Evolutionary conservation across 1,284 basidiomycete genomes (phyloP).

Genomic region (Rhodotorula mucilaginosa): DNA sequence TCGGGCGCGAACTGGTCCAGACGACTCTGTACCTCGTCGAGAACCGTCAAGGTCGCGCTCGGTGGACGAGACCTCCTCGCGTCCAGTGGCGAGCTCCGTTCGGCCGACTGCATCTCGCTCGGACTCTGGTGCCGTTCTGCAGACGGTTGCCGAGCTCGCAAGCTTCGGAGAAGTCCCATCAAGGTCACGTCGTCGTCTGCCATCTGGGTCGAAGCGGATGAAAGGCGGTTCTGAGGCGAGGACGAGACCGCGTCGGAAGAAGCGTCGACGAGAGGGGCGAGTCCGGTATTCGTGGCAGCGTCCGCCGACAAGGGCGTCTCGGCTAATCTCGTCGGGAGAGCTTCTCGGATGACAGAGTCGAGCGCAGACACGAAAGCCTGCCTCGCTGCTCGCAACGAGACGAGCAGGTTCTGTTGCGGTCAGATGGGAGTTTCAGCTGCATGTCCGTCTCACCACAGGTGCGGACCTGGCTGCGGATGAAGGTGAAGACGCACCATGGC

Average conservation of each 20-base stretch:
- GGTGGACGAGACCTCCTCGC: background rate
- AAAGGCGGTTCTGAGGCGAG: slow-evolving; percentile 2
- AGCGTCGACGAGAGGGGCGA: background rate
- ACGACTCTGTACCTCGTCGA: slow-evolving; percentile 9
- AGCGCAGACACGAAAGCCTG: slow-evolving; percentile 37
- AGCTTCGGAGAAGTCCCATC: too few species aligned
- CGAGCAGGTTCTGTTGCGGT: slow-evolving; percentile 24
- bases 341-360: slow-evolving; percentile 21
- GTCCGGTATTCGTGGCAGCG: background rate
- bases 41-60: background rate
- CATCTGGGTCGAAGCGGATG: background rate
- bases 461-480: background rate
- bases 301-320: too few species aligned
- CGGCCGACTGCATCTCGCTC: slow-evolving; percentile 14
- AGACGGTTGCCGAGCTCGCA: too few species aligned
- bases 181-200: too few species aligned
- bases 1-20: background rate
- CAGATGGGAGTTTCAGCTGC: background rate
- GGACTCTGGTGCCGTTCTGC: background rate
- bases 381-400: slow-evolving; percentile 23
- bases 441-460: too few species aligned
- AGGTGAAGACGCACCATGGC: background rate
- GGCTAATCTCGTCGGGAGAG: background rate
- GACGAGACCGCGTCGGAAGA: slow-evolving; percentile 1
- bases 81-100: slow-evolving; percentile 6